Percentiles rank a stretch among this genome's conserved stretches.
Evolutionary conservation across 768 basidiomycete genomes (phyloP).

Genomic region (Lactarius vividus): DNA sequence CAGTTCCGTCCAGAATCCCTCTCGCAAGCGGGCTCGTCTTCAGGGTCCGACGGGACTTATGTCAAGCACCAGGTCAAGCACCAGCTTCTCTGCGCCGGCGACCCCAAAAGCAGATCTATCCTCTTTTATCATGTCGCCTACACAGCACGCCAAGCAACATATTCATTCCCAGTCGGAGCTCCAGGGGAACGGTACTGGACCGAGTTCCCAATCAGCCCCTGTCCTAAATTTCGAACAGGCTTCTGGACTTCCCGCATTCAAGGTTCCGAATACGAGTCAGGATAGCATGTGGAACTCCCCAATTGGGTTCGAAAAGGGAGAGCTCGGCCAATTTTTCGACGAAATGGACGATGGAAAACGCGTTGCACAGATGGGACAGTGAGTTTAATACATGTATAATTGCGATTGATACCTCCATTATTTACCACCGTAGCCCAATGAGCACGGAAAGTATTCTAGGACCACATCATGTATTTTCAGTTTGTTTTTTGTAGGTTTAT

Average conservation of each 20-base stretch:
- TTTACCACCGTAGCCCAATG: constrained; percentile 18
- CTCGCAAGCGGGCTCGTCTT: constrained; percentile 22
- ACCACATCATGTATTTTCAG: constrained; percentile 20
- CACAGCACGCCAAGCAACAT: constrained; percentile 18
- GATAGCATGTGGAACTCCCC: constrained; percentile 71
- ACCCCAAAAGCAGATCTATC: constrained; percentile 24
- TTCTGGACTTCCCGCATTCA: constrained; percentile 23
- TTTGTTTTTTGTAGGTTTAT: constrained; percentile 9
- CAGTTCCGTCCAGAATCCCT: constrained; percentile 12
- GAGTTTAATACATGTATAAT: constrained; percentile 24
- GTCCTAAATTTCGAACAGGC: constrained; percentile 20
- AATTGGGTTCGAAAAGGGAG: constrained; percentile 70
- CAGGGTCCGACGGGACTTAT: constrained; percentile 18
- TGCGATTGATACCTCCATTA: constrained; percentile 15
- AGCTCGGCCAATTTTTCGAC: constrained; percentile 68
- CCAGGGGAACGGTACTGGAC: constrained; percentile 12
- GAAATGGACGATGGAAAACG: constrained; percentile 41
- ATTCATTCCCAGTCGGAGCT: constrained; percentile 16
- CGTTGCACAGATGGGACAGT: constrained; percentile 20
- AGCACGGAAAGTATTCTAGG: constrained; percentile 24
- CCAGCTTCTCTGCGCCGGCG: constrained; percentile 23
- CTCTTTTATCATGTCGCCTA: constrained; percentile 20
- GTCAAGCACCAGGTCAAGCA: constrained; percentile 19
- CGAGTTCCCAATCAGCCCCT: constrained; percentile 10
- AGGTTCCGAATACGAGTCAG: constrained; percentile 55